These are phyloP conservation scores for Coniosporium apollinis DNA, from an alignment of 495 filamentous ascomycete genomes.

Conservation along the genomic window DNA sequence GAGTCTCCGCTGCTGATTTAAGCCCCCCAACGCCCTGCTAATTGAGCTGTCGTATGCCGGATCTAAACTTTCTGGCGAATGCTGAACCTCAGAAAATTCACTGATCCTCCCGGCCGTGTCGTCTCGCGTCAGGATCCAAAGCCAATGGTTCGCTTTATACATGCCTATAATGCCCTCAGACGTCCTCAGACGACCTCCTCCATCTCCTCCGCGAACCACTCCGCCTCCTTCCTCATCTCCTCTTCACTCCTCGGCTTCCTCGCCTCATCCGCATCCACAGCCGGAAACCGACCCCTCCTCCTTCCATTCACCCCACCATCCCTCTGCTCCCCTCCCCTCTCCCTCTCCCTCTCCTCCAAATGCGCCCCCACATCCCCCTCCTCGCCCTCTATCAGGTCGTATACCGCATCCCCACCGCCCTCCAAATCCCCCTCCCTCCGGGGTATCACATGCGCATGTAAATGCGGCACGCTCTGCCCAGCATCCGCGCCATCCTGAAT, in stretches of 20 bases:
- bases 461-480: conserved; percentile 79
- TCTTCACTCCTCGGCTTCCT: conserved; percentile 49
- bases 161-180: too few species aligned
- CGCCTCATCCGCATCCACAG: conserved; percentile 44
- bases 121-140: too few species aligned
- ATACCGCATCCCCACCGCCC: conserved; percentile 48
- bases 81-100: too few species aligned
- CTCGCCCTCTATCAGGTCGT: conserved; percentile 67
- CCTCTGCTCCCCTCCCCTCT: conserved; percentile 6
- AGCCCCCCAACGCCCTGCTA: too few species aligned
- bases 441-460: conserved; percentile 90
- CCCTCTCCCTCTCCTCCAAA: conserved; percentile 30
- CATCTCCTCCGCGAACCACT: conserved; percentile 42
- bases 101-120: too few species aligned
- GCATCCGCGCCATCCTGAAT: conserved; percentile 81
- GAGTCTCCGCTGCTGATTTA: too few species aligned
- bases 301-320: conserved; percentile 8
- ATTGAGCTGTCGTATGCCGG: too few species aligned
- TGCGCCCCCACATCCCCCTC: conserved; percentile 64
- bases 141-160: too few species aligned
- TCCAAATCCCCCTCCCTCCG: conserved; percentile 40
- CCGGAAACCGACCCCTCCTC: conserved; percentile 31
- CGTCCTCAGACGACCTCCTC: too few species aligned
- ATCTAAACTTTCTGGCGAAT: too few species aligned
- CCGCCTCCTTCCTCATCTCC: conserved; percentile 72